phyloP scores from a whole-genome alignment of 2,329 filamentous ascomycete genomes.

The Coniella vitis region DNA sequence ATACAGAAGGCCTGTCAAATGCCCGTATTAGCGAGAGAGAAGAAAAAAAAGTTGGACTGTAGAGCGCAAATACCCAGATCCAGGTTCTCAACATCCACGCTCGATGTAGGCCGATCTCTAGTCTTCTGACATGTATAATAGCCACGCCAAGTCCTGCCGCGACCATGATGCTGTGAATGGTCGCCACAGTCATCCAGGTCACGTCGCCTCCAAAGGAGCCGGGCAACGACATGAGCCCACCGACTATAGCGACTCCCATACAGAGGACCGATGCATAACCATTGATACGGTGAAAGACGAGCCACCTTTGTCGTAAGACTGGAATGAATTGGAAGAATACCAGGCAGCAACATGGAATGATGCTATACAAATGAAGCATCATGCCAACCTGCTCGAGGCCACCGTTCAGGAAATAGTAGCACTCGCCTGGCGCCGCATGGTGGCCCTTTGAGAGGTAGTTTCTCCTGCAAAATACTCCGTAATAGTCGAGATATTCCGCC shows the following conservation, averaged over 20 bases:
- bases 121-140: conserved; percentile 48
- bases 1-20: conserved; percentile 37
- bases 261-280: conserved; percentile 50
- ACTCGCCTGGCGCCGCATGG: conserved; percentile 16
- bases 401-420: conserved; percentile 15
- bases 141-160: conserved; percentile 37
- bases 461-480: conserved; percentile 28
- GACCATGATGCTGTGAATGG: conserved; percentile 38
- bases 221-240: conserved; percentile 46
- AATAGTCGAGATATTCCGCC: conserved; percentile 41
- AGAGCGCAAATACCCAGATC: conserved; percentile 32
- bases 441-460: conserved; percentile 14
- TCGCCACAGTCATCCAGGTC: conserved; percentile 39
- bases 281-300: conserved; percentile 52
- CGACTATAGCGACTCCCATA: conserved; percentile 36
- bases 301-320: conserved; percentile 35
- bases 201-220: conserved; percentile 48
- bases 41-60: not conserved
- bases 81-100: conserved; percentile 57
- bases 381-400: conserved; percentile 31
- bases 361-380: conserved; percentile 36
- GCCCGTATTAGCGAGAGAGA: not conserved
- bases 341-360: conserved; percentile 40
- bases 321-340: conserved; percentile 44
- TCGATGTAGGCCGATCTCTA: conserved; percentile 58